Base-by-base conservation (phyloP, 495 filamentous ascomycete genomes). In the Astrothelium macrocarpum region DNA sequence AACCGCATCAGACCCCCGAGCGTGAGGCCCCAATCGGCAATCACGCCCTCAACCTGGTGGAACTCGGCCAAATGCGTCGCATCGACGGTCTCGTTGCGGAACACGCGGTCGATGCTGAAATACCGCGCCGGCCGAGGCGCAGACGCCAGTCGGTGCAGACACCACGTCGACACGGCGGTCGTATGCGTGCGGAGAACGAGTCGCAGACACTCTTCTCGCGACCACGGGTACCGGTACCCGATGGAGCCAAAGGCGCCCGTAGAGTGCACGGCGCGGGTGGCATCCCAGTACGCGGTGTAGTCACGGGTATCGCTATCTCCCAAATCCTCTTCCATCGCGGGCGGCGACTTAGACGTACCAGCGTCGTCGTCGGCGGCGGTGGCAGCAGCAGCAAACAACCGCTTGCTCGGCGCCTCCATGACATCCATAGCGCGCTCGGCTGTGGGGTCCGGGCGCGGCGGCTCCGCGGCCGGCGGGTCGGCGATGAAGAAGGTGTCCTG, bases 401-500 rank as follows among this genome's bases (percentile, higher is more conserved):
- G 56, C 4, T 64, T 62, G 23, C 67, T 66, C 31, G 71, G 68
- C 2, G 66, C 71, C 66, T 76, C 75, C 75, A 75, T 77, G 31
- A 46, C 64, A 29, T 71, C 71, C 64, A 77, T 69, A 23, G 67
- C 66, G 26, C 56, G 61, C 67, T 78, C 75, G 7, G 66, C 67
- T 11, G 72, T 72, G 36, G 82, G 80, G 66, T 95, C 92, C 61
- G 89, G 83, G 32, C 85, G 82, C 0, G 94, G 94, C 70, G 78
- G 85, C 68, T 90, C 90, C 43, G 93, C 91, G 42, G 68, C 77
- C 28, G 82, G 75, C 10, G 93, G 94, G 68, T 97, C 93, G 56
- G 91, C 90, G 71, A 97, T 91, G 78, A 95, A 97, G 82, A 97
- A 96, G 64, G 94, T 98, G 72, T 97, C 92, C 82, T 97, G 94